Evolutionary conservation across 805 yeast genomes (phyloP).

Genomic region (Yarrowia divulgata): DNA sequence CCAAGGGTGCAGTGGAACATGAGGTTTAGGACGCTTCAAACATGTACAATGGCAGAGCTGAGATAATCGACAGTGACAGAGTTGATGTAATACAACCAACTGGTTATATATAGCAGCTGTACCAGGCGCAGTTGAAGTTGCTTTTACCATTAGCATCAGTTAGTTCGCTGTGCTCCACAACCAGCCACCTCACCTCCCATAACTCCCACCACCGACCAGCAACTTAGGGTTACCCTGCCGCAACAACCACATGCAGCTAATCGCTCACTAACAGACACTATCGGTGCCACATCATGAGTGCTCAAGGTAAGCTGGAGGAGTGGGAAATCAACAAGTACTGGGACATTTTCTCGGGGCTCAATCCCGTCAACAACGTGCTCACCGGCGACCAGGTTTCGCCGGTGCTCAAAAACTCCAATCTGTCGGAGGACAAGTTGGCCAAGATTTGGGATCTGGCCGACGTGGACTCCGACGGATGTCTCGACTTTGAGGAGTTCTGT

Average conservation of each 20-base stretch:
- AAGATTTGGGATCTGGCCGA: slow-evolving; percentile 87
- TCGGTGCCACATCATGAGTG: slow-evolving; percentile 39
- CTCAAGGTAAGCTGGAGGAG: slow-evolving; percentile 65
- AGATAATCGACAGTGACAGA: background rate
- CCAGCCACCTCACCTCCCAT: background rate
- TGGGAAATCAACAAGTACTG: slow-evolving; percentile 98
- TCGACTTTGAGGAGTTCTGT: slow-evolving; percentile 98
- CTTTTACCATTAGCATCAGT: background rate
- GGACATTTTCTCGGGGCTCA: slow-evolving; percentile 93
- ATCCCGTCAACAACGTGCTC: slow-evolving; percentile 79
- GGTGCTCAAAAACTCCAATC: slow-evolving; percentile 86
- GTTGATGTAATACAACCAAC: background rate
- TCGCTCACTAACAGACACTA: slow-evolving; percentile 35
- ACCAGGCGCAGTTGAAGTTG: background rate
- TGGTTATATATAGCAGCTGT: background rate
- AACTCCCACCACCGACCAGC: slow-evolving; percentile 7
- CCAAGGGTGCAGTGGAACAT: slow-evolving; percentile 1
- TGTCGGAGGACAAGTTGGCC: slow-evolving; percentile 77
- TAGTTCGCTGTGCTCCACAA: too few relatives aligned
- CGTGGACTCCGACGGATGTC: slow-evolving; percentile 86
- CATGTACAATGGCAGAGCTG: too few relatives aligned
- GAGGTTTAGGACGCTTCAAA: background rate
- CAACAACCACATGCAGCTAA: slow-evolving; percentile 25
- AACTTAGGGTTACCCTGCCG: slow-evolving; percentile 27
- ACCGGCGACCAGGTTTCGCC: slow-evolving; percentile 85